Evolutionary conservation across 2,329 filamentous ascomycete genomes (phyloP), one percentile per base, ranked within the genome.

Genomic region (Cladosporium cucumerinum): DNA sequence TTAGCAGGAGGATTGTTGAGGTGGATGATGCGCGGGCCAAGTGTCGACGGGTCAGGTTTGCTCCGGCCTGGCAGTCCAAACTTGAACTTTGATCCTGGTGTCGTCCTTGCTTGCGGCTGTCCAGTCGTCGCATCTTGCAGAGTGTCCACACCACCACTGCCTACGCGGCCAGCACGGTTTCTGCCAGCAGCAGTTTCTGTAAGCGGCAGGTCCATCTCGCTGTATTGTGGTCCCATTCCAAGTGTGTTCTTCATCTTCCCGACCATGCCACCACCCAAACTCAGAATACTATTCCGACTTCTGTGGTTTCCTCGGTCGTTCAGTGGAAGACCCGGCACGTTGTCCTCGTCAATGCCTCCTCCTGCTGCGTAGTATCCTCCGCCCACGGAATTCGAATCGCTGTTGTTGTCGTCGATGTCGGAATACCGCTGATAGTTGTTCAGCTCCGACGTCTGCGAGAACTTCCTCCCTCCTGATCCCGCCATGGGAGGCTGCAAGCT

Each of bases 1-100:
- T 99, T 99, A 61, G 93, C 93, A 2, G 94, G 92, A 4, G 93
- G 90, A 75, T 99, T 98, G 84, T 99, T 99, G 75, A 99, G 86
- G 76, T 96, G 88, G 75, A 99, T 98, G 71, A 97, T 87, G 69
- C 95, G 87, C 51, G 95, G 95, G 12, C 95, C 95, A 32, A 98
- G 83, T 6, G 92, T 96, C 51, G 94, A 92, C 8, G 94, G 93
- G 77, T 99, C 95, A 51, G 88, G 86, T 77, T 95, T 95, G 70
- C 88, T 85, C 74, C 91, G 83, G 23, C 92, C 92, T 26, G 73
- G 73, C 77, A 98, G 93, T 57, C 93, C 92, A 77, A 97, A 97
- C 80, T 92, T 97, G 87, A 98, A 96, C 74, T 87, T 91, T 72
- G 88, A 82, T 70, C 87, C 87, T 71, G 91, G 88, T 71, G 82